Percentiles rank a stretch among this genome's conserved stretches.
These are phyloP conservation scores for Fagopyrum tataricum DNA, from an alignment of 148 eudicot species.

Conservation along the genomic window DNA sequence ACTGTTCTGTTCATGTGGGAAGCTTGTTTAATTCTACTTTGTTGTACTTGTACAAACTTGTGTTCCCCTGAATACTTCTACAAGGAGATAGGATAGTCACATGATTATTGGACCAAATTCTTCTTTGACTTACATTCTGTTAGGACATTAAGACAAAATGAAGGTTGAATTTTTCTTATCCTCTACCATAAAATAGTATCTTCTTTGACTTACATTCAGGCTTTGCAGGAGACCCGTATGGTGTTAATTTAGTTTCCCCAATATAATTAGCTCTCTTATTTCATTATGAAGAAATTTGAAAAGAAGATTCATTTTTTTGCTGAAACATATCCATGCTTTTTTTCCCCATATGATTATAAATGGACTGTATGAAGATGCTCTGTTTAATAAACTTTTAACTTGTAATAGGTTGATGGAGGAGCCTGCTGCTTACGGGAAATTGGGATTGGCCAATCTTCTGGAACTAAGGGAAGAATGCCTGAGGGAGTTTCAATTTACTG, in stretches of 20 bases:
- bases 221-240: not conserved
- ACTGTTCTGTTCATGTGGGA: not conserved
- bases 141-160: not conserved
- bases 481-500: slow-evolving; percentile 87
- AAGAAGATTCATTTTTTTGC: not conserved
- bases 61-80: not conserved
- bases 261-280: not conserved
- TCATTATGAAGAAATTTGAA: not conserved
- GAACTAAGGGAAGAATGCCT: slow-evolving; percentile 95
- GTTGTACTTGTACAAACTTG: not conserved
- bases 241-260: not conserved
- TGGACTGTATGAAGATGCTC: not conserved
- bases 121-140: not conserved
- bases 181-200: not conserved
- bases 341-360: not conserved
- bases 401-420: slow-evolving; percentile 84
- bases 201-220: not conserved
- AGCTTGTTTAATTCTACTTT: not conserved
- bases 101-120: not conserved
- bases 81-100: not conserved
- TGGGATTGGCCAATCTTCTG: slow-evolving; percentile 93
- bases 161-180: not conserved
- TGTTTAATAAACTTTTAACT: not conserved
- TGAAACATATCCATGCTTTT: not conserved
- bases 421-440: slow-evolving; percentile 95